Percentiles rank a stretch among this genome's conserved stretches.
Conservation (phyloP, 2,329 filamentous ascomycete genomes). For the Drechmeria coniospora region DNA sequence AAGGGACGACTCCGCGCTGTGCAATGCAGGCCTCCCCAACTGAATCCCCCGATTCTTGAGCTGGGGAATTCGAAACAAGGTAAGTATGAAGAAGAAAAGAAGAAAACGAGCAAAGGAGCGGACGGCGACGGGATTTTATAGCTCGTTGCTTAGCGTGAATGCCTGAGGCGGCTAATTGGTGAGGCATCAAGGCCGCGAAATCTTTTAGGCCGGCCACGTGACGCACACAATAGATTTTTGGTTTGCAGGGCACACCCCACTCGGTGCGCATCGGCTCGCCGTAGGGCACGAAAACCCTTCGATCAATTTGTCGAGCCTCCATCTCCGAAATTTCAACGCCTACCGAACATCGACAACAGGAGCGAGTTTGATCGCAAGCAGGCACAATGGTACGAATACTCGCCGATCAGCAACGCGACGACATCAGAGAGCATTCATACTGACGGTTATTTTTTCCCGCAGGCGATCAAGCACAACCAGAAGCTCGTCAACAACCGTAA, state of each 20-base stretch:
- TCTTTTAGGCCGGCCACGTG: slow-evolving; percentile 8
- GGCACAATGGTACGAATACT: slow-evolving; percentile 34
- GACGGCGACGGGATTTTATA: slow-evolving; percentile 16
- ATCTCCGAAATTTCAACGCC: slow-evolving; percentile 23
- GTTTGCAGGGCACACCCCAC: slow-evolving; percentile 13
- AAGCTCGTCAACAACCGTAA: slow-evolving; percentile 92
- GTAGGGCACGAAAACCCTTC: slow-evolving; percentile 28
- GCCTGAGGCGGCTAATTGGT: slow-evolving; percentile 9
- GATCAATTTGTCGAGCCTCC: slow-evolving; percentile 24
- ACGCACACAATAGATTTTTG: slow-evolving; percentile 7
- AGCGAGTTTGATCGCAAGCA: slow-evolving; percentile 35
- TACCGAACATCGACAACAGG: slow-evolving; percentile 25
- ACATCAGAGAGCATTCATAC: slow-evolving; percentile 14
- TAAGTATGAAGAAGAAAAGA: slow-evolving; percentile 36
- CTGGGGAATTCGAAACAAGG: slow-evolving; percentile 29
- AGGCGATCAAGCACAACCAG: slow-evolving; percentile 99
- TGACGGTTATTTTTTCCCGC: slow-evolving; percentile 15
- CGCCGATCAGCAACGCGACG: slow-evolving; percentile 8
- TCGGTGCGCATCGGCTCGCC: slow-evolving; percentile 16
- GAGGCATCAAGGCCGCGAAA: slow-evolving; percentile 4
- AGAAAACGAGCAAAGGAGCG: slow-evolving; percentile 9
- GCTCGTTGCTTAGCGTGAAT: slow-evolving; percentile 3
- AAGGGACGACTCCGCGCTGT: slow-evolving; percentile 34
- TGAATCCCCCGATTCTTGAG: slow-evolving; percentile 29
- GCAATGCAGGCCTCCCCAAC: slow-evolving; percentile 37